Percentiles rank a stretch among this genome's conserved stretches.
These are phyloP conservation scores for Streptanthus diversifolius DNA, from an alignment of 345 rosid species.

Conservation along the genomic window DNA sequence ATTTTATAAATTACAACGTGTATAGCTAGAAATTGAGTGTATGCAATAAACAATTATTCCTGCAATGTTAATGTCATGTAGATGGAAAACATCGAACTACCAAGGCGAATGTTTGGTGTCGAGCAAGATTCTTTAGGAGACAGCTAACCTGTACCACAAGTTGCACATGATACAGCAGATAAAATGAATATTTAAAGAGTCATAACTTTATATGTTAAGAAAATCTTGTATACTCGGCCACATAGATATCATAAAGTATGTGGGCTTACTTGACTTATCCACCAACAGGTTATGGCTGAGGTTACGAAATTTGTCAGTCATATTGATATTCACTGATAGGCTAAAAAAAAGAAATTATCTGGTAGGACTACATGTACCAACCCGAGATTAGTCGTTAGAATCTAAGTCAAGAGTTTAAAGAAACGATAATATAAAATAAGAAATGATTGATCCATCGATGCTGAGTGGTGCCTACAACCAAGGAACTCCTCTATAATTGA, in stretches of 20 bases:
- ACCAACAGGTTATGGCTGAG: not conserved
- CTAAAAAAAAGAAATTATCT: too few species aligned
- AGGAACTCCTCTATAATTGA: not conserved
- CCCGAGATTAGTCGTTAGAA: not conserved
- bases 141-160: not conserved
- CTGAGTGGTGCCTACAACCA: not conserved
- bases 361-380: not conserved
- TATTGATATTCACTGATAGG: not conserved
- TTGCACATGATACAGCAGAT: not conserved
- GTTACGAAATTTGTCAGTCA: not conserved
- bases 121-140: too few species aligned
- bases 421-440: not conserved
- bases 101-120: too few species aligned
- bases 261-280: not conserved
- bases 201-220: too few species aligned
- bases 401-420: not conserved
- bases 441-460: not conserved
- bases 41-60: too few species aligned
- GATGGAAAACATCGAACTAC: too few species aligned
- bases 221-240: not conserved
- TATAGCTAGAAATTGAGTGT: too few species aligned
- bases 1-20: too few species aligned
- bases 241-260: not conserved
- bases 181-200: not conserved
- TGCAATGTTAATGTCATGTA: too few species aligned